Conservation (phyloP, 768 basidiomycete species). For the Russula ochroleuca region DNA sequence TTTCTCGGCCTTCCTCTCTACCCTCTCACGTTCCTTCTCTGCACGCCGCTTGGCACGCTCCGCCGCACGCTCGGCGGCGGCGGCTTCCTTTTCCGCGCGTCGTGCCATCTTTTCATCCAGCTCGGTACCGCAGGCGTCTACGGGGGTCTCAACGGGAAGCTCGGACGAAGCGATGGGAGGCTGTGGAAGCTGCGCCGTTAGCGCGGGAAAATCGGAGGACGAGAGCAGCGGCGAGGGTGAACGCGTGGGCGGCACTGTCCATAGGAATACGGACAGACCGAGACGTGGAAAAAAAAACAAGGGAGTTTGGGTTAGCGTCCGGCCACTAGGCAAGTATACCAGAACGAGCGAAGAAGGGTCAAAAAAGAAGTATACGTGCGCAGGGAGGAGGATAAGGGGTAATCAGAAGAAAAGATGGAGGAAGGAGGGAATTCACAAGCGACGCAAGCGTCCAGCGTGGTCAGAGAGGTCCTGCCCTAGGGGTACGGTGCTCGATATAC, state of each 20-base stretch:
- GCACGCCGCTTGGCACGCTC: conserved; percentile 61
- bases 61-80: conserved; percentile 55
- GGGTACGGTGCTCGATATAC: conserved; percentile 22
- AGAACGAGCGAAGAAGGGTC: conserved; percentile 15
- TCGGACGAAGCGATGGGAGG: conserved; percentile 33
- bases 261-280: conserved; percentile 30
- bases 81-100: conserved; percentile 48
- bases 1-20: conserved; percentile 54
- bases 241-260: conserved; percentile 26
- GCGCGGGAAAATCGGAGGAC: conserved; percentile 71
- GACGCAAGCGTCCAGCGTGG: conserved; percentile 3
- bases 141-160: conserved; percentile 22
- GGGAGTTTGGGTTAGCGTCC: conserved; percentile 27
- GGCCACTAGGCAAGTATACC: conserved; percentile 21
- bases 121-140: conserved; percentile 34
- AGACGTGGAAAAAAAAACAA: conserved; percentile 27
- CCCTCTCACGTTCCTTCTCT: conserved; percentile 52
- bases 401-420: conserved; percentile 5
- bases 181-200: conserved; percentile 41
- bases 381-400: background rate
- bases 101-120: conserved; percentile 47
- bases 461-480: conserved; percentile 8
- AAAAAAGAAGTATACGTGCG: background rate
- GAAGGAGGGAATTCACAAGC: conserved; percentile 3
- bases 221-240: conserved; percentile 48